phyloP scores from a whole-genome alignment of 495 filamentous ascomycete species.

The Penicillium maclennaniae region DNA sequence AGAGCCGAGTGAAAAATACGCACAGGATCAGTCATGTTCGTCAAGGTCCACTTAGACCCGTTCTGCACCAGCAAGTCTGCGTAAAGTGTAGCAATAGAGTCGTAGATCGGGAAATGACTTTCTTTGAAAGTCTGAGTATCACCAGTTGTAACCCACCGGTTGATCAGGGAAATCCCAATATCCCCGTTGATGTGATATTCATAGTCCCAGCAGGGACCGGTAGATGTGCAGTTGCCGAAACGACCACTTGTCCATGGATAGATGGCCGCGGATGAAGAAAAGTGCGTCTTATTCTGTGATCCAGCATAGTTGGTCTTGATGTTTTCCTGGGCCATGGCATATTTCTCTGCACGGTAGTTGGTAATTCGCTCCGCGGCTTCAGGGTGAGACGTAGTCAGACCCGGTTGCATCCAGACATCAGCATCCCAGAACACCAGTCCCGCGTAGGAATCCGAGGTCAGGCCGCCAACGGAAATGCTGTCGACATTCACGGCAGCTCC shows the following conservation, averaged over 20 bases:
- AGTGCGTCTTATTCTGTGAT: slow-evolving; percentile 51
- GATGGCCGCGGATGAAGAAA: slow-evolving; percentile 50
- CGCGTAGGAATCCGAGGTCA: slow-evolving; percentile 60
- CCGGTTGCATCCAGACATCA: slow-evolving; percentile 66
- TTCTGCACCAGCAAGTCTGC: slow-evolving; percentile 53
- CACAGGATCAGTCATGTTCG: slow-evolving; percentile 76
- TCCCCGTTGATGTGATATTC: slow-evolving; percentile 65
- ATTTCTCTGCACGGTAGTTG: slow-evolving; percentile 53
- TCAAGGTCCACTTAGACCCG: slow-evolving; percentile 46
- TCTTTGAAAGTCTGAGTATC: slow-evolving; percentile 52
- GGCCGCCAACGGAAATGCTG: slow-evolving; percentile 59
- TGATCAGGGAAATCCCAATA: slow-evolving; percentile 60
- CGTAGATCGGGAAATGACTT: slow-evolving; percentile 54
- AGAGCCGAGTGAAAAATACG: slow-evolving; percentile 8
- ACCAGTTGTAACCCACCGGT: slow-evolving; percentile 59
- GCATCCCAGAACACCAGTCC: slow-evolving; percentile 65
- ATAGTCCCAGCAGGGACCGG: slow-evolving; percentile 62
- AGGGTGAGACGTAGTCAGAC: slow-evolving; percentile 56
- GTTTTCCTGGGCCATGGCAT: slow-evolving; percentile 51
- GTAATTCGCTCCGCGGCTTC: slow-evolving; percentile 54
- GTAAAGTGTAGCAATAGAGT: slow-evolving; percentile 56
- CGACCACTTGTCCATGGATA: slow-evolving; percentile 64
- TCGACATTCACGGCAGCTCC: slow-evolving; percentile 47
- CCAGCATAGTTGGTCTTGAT: slow-evolving; percentile 41
- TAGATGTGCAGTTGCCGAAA: slow-evolving; percentile 62